These are phyloP conservation scores for Colletotrichum somersetense DNA, from an alignment of 2,329 filamentous ascomycete genomes.

Conservation along the genomic window DNA sequence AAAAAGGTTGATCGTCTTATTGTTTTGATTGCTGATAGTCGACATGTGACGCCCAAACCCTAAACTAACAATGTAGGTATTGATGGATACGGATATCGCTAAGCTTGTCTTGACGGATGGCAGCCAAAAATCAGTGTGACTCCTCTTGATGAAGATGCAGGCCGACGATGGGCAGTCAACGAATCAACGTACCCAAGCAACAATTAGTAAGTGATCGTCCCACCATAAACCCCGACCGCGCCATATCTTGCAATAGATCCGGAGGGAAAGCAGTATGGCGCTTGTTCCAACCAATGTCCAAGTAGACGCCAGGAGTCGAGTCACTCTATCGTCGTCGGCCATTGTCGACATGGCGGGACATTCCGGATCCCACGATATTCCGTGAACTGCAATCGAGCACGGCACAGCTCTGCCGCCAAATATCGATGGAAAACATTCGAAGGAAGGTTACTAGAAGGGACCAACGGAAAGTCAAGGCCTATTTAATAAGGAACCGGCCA, in stretches of 20 bases:
- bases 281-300: slow-evolving; percentile 48
- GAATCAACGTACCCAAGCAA: slow-evolving; percentile 50
- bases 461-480: background rate
- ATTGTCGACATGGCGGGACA: slow-evolving; percentile 26
- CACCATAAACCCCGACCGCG: slow-evolving; percentile 53
- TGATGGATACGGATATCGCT: slow-evolving; percentile 48
- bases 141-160: background rate
- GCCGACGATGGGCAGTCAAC: slow-evolving; percentile 32
- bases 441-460: background rate
- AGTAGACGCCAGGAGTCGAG: slow-evolving; percentile 48
- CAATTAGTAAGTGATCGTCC: slow-evolving; percentile 54
- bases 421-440: background rate
- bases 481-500: background rate
- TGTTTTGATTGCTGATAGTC: slow-evolving; percentile 43
- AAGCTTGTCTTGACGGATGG: slow-evolving; percentile 44
- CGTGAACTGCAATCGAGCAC: background rate
- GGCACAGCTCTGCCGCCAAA: background rate
- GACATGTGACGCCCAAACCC: slow-evolving; percentile 44
- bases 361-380: background rate
- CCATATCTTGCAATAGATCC: slow-evolving; percentile 54
- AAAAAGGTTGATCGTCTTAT: slow-evolving; percentile 41
- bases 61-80: slow-evolving; percentile 50
- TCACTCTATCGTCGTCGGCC: slow-evolving; percentile 46
- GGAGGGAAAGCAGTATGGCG: slow-evolving; percentile 47
- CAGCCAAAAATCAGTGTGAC: background rate